Evolutionary conservation across 2,329 filamentous ascomycete species (phyloP).

Genomic region (Colletotrichum shisoi): DNA sequence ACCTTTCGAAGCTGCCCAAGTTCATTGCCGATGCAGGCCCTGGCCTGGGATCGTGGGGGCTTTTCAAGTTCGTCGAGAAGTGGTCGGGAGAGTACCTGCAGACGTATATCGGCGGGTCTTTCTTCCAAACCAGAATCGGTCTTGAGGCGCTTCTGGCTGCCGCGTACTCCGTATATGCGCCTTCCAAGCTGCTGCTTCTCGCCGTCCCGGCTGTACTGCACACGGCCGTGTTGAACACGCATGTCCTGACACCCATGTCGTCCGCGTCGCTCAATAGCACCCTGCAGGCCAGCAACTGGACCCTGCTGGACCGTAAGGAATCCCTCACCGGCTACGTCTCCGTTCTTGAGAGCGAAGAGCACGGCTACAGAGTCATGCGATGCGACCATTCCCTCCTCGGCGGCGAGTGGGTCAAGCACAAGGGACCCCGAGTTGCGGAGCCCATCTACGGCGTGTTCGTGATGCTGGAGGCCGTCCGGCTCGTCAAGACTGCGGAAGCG

Average conservation of each 20-base stretch:
- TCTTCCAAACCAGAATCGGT: slow-evolving; percentile 74
- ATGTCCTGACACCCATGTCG: slow-evolving; percentile 69
- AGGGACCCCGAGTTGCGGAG: slow-evolving; percentile 69
- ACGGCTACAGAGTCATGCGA: slow-evolving; percentile 81
- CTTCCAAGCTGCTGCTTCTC: slow-evolving; percentile 72
- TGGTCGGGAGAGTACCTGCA: slow-evolving; percentile 53
- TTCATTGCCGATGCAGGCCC: slow-evolving; percentile 70
- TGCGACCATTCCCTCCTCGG: slow-evolving; percentile 95
- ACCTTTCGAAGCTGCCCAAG: slow-evolving; percentile 62
- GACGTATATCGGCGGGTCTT: slow-evolving; percentile 65
- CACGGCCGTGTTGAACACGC: slow-evolving; percentile 75
- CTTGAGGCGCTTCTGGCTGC: slow-evolving; percentile 73
- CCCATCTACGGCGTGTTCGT: slow-evolving; percentile 96
- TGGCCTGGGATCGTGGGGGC: slow-evolving; percentile 70
- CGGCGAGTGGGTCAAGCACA: slow-evolving; percentile 79
- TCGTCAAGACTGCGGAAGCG: slow-evolving; percentile 69
- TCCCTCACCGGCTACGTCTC: slow-evolving; percentile 92
- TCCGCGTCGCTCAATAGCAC: slow-evolving; percentile 71
- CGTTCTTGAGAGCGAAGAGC: slow-evolving; percentile 77
- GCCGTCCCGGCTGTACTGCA: slow-evolving; percentile 77
- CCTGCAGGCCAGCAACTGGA: slow-evolving; percentile 72
- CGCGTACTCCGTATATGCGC: slow-evolving; percentile 70
- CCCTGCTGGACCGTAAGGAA: slow-evolving; percentile 80
- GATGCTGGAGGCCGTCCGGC: slow-evolving; percentile 88
- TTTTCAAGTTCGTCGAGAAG: slow-evolving; percentile 65